Percentiles rank a stretch among this genome's conserved stretches.
These are phyloP conservation scores for Vanrija pseudolonga DNA, from an alignment of 1,284 basidiomycete species.

Conservation along the genomic window DNA sequence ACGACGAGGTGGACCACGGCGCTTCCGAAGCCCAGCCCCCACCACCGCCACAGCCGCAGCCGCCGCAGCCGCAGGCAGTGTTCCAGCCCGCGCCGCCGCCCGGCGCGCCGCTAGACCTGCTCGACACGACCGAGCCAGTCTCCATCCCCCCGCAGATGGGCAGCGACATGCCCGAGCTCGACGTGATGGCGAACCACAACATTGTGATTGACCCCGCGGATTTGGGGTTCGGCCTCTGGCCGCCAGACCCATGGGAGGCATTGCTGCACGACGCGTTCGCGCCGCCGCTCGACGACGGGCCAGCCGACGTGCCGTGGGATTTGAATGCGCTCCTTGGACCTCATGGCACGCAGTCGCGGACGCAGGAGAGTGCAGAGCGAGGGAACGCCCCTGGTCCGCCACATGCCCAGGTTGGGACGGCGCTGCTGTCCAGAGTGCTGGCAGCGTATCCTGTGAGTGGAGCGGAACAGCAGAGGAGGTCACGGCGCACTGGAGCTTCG, in stretches of 20 bases:
- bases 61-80: background rate
- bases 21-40: background rate
- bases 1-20: constrained; percentile 3
- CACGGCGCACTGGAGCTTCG: background rate
- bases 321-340: constrained; percentile 4
- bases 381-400: background rate
- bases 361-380: constrained; percentile 21
- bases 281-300: constrained; percentile 7
- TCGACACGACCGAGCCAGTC: too few species aligned
- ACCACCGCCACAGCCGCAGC: background rate
- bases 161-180: background rate
- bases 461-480: background rate
- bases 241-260: constrained; percentile 20
- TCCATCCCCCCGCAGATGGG: too few species aligned
- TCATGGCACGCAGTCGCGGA: constrained; percentile 3
- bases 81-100: background rate
- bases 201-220: constrained; percentile 6
- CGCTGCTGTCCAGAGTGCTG: constrained; percentile 15
- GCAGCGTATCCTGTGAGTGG: constrained; percentile 23
- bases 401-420: constrained; percentile 1
- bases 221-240: constrained; percentile 16
- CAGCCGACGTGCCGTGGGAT: constrained; percentile 16
- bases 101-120: background rate
- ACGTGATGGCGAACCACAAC: background rate
- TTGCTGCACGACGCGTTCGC: constrained; percentile 16